A percentile compares a stretch with the other conserved stretches of the same genome.
Evolutionary conservation across 2,329 filamentous ascomycete genomes (phyloP).

Genomic region (Phialemonium atrogriseum): DNA sequence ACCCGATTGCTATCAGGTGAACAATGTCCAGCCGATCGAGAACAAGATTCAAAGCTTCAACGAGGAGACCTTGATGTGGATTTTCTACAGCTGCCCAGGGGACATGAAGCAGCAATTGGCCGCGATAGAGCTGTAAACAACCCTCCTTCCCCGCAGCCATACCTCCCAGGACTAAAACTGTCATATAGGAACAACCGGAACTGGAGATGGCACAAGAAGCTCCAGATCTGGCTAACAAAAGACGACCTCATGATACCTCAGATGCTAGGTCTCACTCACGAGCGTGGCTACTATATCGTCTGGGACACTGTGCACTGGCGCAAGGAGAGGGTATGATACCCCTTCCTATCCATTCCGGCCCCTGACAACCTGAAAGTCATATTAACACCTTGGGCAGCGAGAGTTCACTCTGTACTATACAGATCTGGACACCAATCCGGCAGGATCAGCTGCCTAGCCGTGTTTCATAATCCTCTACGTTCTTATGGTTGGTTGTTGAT

Average conservation of each 20-base stretch:
- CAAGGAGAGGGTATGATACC: conserved; percentile 49
- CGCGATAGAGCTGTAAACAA: conserved; percentile 51
- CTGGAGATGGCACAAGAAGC: conserved; percentile 62
- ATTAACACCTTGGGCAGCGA: conserved; percentile 30
- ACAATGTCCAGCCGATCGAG: conserved; percentile 57
- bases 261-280: conserved; percentile 46
- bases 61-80: conserved; percentile 61
- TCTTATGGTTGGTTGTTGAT: too few species aligned
- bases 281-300: conserved; percentile 59
- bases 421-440: conserved; percentile 47
- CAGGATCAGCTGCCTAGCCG: too few species aligned
- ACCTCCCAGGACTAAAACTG: conserved; percentile 11
- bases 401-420: conserved; percentile 54
- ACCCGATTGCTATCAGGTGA: conserved; percentile 60
- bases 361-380: conserved; percentile 5
- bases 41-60: conserved; percentile 60
- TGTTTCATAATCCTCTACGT: too few species aligned
- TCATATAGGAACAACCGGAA: conserved; percentile 47
- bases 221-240: conserved; percentile 59
- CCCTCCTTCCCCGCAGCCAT: background rate
- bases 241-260: conserved; percentile 58
- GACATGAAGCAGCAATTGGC: conserved; percentile 57
- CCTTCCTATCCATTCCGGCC: background rate
- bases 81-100: conserved; percentile 59
- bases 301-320: conserved; percentile 57